Conservation (phyloP, 768 basidiomycete species). For the Hydnum rufescens region DNA sequence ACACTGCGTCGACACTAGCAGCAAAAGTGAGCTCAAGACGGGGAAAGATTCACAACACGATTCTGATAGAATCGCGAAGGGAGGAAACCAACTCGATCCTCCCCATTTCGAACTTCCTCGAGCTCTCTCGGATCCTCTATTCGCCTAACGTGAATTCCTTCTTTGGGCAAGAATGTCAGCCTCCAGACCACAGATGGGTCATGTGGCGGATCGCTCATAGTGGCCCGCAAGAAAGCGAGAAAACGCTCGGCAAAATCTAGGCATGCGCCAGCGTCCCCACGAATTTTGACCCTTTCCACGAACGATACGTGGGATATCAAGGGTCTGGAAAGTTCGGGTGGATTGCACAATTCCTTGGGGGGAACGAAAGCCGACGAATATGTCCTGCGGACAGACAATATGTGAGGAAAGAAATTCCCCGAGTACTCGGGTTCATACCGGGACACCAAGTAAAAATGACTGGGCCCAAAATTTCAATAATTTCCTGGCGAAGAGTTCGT, state of each 20-base stretch:
- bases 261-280: constrained; percentile 62
- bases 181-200: constrained; percentile 36
- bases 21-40: no score
- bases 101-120: constrained; percentile 39
- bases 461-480: constrained; percentile 86
- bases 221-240: constrained; percentile 28
- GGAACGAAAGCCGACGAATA: constrained; percentile 75
- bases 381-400: constrained; percentile 33
- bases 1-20: no score
- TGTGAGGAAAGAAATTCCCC: not conserved
- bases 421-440: constrained; percentile 26
- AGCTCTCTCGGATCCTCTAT: constrained; percentile 29
- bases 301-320: constrained; percentile 57
- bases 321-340: constrained; percentile 53
- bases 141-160: constrained; percentile 31
- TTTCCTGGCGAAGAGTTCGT: constrained; percentile 30
- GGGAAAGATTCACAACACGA: no score
- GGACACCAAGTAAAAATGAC: constrained; percentile 82
- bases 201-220: not conserved
- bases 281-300: constrained; percentile 43
- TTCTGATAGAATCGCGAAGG: not conserved
- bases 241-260: constrained; percentile 54
- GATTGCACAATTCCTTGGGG: constrained; percentile 44
- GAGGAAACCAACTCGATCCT: constrained; percentile 55
- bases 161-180: constrained; percentile 37